A percentile compares a stretch with the other conserved stretches of the same genome.
These are phyloP conservation scores for Talaromyces funiculosus DNA, from an alignment of 2,329 filamentous ascomycete species.

Conservation along the genomic window DNA sequence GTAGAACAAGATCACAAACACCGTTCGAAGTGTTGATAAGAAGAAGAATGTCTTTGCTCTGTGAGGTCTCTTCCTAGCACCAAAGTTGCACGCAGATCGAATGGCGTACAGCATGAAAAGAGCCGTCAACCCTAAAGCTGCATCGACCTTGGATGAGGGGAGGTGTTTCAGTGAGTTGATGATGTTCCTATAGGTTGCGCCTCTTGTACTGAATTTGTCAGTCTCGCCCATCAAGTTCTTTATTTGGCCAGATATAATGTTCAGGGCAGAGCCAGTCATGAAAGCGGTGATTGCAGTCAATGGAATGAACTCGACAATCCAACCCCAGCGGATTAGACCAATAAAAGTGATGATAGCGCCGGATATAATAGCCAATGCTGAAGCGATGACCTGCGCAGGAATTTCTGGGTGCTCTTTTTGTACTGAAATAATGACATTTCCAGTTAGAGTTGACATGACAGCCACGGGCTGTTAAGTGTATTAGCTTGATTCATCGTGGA, in stretches of 20 bases:
- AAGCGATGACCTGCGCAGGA: constrained; percentile 63
- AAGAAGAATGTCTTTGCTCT: constrained; percentile 80
- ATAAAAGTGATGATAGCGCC: constrained; percentile 73
- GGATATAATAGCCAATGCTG: constrained; percentile 68
- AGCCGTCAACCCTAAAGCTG: constrained; percentile 80
- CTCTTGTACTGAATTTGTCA: constrained; percentile 61
- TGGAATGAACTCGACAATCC: constrained; percentile 90
- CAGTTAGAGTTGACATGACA: constrained; percentile 87
- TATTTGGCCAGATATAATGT: constrained; percentile 78
- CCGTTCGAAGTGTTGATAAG: constrained; percentile 80
- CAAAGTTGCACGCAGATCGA: constrained; percentile 57
- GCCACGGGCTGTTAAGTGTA: constrained; percentile 67
- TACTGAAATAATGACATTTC: constrained; percentile 68
- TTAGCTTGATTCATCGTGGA: neutral
- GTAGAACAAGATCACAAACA: constrained; percentile 86
- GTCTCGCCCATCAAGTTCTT: constrained; percentile 74
- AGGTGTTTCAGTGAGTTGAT: constrained; percentile 76
- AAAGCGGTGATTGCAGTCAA: constrained; percentile 87
- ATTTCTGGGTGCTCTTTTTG: constrained; percentile 51
- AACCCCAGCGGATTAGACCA: constrained; percentile 73
- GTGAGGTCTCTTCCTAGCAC: constrained; percentile 63
- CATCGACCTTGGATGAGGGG: constrained; percentile 63
- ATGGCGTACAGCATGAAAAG: constrained; percentile 72
- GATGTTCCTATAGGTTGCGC: constrained; percentile 72
- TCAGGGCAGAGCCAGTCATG: constrained; percentile 94